phyloP scores from a whole-genome alignment of 2,329 filamentous ascomycete genomes.

The Chrysosporium queenslandicum region DNA sequence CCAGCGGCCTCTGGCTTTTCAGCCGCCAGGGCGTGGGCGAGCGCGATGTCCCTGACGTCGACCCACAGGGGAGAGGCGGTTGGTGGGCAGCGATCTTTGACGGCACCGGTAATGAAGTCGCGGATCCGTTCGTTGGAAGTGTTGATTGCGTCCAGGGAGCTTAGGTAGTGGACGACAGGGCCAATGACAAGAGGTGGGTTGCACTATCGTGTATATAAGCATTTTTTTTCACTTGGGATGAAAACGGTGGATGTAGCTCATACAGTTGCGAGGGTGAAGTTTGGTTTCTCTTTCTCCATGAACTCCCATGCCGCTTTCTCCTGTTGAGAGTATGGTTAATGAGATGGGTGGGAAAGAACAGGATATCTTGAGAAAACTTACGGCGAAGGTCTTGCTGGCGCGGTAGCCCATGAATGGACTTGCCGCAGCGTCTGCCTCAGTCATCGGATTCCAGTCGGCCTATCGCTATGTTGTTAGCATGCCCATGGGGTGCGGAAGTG shows the following conservation, averaged over 20 bases:
- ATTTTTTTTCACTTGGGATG: not conserved
- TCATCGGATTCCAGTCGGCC: constrained; percentile 37
- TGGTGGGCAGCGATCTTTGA: constrained; percentile 46
- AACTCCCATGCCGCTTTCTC: constrained; percentile 60
- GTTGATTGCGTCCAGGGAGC: constrained; percentile 55
- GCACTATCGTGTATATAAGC: constrained; percentile 11
- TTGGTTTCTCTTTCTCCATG: constrained; percentile 45
- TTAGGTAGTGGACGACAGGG: constrained; percentile 54
- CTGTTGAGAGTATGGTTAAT: constrained; percentile 5
- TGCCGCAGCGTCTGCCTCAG: constrained; percentile 33
- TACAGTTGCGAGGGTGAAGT: constrained; percentile 53
- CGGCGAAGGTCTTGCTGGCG: constrained; percentile 45
- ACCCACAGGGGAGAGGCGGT: constrained; percentile 53
- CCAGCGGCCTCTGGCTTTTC: constrained; percentile 38
- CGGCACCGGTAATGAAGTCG: constrained; percentile 52
- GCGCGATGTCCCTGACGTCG: constrained; percentile 40
- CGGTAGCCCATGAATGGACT: constrained; percentile 32
- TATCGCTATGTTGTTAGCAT: constrained; percentile 21
- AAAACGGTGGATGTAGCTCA: not conserved
- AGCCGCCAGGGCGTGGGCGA: constrained; percentile 40
- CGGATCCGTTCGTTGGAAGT: constrained; percentile 61
- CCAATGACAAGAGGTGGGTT: constrained; percentile 55
- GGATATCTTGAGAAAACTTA: constrained; percentile 17
- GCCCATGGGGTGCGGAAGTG: not conserved
- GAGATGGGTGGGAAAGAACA: not conserved